Percentiles rank a stretch among this genome's conserved stretches.
Conservation (phyloP, 129 eudicot genomes). For the Flaveria trinervia region DNA sequence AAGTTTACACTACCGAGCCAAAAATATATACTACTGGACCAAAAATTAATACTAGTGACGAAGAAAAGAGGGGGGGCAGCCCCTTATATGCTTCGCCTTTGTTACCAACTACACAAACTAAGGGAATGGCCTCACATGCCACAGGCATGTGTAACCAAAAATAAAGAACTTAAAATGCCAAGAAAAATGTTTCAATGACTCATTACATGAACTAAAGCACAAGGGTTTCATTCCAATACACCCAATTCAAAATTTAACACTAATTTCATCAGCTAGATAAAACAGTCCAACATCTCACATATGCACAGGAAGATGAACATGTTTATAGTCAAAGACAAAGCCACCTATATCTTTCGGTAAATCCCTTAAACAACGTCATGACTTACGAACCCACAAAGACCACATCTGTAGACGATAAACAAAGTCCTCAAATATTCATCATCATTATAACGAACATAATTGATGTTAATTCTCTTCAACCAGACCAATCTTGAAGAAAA, state of each 20-base stretch:
- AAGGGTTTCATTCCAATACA: background rate
- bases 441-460: background rate
- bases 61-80: too few species aligned
- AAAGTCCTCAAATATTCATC: background rate
- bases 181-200: background rate
- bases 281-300: conserved; percentile 4
- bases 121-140: background rate
- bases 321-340: background rate
- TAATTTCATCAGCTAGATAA: background rate
- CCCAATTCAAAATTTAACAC: background rate
- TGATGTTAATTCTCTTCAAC: background rate
- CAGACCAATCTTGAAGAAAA: background rate
- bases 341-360: background rate
- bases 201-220: background rate
- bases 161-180: background rate
- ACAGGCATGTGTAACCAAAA: background rate
- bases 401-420: background rate
- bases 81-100: too few species aligned
- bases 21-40: too few species aligned
- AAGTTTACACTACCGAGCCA: too few species aligned
- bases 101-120: too few species aligned
- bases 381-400: too few species aligned
- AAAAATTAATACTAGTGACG: too few species aligned
- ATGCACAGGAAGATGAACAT: background rate
- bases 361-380: too few species aligned